phyloP scores from a whole-genome alignment of 495 filamentous ascomycete species.

The Xylaria acuta region DNA sequence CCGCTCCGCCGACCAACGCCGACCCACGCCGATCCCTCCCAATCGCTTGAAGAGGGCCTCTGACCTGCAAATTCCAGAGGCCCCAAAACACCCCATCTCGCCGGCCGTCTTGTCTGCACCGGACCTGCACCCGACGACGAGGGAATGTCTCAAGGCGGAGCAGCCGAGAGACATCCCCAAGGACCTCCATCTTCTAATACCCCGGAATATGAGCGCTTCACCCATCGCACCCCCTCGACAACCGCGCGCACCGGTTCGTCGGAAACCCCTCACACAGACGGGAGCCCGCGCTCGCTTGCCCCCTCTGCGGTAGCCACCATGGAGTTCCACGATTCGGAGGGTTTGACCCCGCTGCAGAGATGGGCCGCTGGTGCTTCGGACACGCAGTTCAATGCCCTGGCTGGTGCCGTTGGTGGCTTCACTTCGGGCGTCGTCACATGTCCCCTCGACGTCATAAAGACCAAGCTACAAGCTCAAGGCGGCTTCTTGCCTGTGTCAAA shows the following conservation, averaged over 20 bases:
- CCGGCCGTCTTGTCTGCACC: slow-evolving; percentile 31
- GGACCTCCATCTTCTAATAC: slow-evolving; percentile 40
- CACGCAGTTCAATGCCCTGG: slow-evolving; percentile 66
- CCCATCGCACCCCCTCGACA: slow-evolving; percentile 37
- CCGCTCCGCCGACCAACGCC: slow-evolving; percentile 25
- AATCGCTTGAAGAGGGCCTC: slow-evolving; percentile 37
- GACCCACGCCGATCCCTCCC: slow-evolving; percentile 20
- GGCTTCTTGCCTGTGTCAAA: slow-evolving; percentile 63
- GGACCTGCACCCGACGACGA: slow-evolving; percentile 10
- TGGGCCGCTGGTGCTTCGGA: slow-evolving; percentile 56
- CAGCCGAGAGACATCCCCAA: slow-evolving; percentile 43
- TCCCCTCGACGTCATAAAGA: slow-evolving; percentile 98
- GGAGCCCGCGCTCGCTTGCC: slow-evolving; percentile 27
- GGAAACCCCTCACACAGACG: slow-evolving; percentile 29
- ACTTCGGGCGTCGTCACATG: slow-evolving; percentile 94
- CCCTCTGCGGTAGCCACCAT: slow-evolving; percentile 35
- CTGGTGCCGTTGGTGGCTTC: slow-evolving; percentile 87
- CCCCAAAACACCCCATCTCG: slow-evolving; percentile 23
- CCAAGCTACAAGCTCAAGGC: slow-evolving; percentile 95
- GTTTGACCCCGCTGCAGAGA: slow-evolving; percentile 63
- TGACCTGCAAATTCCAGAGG: slow-evolving; percentile 33
- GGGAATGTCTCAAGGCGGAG: slow-evolving; percentile 57
- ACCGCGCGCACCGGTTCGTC: slow-evolving; percentile 34
- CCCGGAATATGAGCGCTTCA: slow-evolving; percentile 52
- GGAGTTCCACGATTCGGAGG: slow-evolving; percentile 43